A percentile compares a stretch with the other conserved stretches of the same genome.
These are phyloP conservation scores for Penicillium psychrofluorescens DNA, from an alignment of 495 filamentous ascomycete genomes.

Conservation along the genomic window DNA sequence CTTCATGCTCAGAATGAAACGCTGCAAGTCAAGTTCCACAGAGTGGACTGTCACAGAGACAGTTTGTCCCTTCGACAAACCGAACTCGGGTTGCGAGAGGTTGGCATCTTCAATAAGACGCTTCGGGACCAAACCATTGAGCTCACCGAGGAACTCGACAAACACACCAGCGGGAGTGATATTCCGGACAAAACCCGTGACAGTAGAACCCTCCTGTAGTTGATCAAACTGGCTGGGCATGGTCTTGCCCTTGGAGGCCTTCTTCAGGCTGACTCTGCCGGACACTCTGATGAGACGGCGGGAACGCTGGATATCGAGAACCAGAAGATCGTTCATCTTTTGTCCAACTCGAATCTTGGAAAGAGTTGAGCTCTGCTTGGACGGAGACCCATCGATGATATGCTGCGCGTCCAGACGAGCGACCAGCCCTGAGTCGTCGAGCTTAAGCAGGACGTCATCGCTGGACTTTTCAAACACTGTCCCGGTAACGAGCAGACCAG, in stretches of 20 bases:
- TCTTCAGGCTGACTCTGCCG: conserved; percentile 73
- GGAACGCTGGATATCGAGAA: conserved; percentile 69
- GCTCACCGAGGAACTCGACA: conserved; percentile 69
- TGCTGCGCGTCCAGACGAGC: conserved; percentile 70
- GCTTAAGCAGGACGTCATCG: conserved; percentile 69
- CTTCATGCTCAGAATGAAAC: conserved; percentile 60
- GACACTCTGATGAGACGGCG: conserved; percentile 67
- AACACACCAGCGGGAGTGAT: conserved; percentile 73
- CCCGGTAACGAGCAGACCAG: conserved; percentile 66
- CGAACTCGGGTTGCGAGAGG: conserved; percentile 62
- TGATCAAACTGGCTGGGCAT: conserved; percentile 62
- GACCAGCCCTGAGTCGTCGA: conserved; percentile 62
- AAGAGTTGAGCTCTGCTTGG: conserved; percentile 65
- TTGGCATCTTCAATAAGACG: conserved; percentile 63
- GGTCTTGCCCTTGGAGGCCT: conserved; percentile 57
- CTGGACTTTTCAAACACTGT: conserved; percentile 79
- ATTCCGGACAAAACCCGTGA: conserved; percentile 79
- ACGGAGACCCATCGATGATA: conserved; percentile 69
- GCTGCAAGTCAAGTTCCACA: conserved; percentile 49
- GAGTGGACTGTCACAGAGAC: conserved; percentile 61
- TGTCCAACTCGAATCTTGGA: conserved; percentile 78
- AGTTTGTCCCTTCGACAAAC: conserved; percentile 63
- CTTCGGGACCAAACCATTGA: conserved; percentile 73
- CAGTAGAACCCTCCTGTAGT: conserved; percentile 56
- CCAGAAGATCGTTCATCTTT: conserved; percentile 70